These are phyloP conservation scores for Circinella minor DNA, from an alignment of 371 early-diverging fungal species.

Conservation along the genomic window DNA sequence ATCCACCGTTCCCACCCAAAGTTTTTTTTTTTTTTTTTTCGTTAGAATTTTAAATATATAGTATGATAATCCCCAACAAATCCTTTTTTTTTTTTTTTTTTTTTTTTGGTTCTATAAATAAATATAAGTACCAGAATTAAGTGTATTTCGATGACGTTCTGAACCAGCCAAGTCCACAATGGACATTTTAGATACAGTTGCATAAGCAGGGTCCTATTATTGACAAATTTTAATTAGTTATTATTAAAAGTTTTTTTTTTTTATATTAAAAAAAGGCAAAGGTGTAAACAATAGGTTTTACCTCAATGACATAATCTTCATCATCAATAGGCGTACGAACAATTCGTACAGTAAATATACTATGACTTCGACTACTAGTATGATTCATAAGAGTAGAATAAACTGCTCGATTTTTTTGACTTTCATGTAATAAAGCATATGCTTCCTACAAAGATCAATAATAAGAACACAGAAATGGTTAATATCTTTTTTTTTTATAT, in stretches of 20 bases:
- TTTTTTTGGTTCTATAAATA: constrained; percentile 30
- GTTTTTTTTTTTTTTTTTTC: constrained; percentile 32
- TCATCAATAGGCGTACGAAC: constrained; percentile 63
- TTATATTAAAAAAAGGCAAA: too few relatives aligned
- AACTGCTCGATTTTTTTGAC: constrained; percentile 65
- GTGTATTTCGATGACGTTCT: constrained; percentile 87
- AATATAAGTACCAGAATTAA: constrained; percentile 64
- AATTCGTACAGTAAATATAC: constrained; percentile 73
- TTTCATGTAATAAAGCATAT: constrained; percentile 60
- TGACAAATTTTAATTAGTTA: neutral
- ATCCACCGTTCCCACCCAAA: neutral
- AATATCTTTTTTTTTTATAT: too few relatives aligned
- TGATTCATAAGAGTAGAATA: constrained; percentile 68
- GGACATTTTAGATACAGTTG: constrained; percentile 64
- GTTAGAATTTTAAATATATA: too few relatives aligned
- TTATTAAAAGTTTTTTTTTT: neutral
- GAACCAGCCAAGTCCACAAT: constrained; percentile 98
- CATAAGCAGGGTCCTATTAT: constrained; percentile 47
- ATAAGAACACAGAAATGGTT: too few relatives aligned
- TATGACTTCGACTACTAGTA: constrained; percentile 72
- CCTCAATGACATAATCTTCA: constrained; percentile 53
- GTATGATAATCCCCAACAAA: too few relatives aligned
- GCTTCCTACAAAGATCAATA: constrained; percentile 48
- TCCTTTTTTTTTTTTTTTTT: neutral
- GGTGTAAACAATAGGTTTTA: constrained; percentile 13